Percentiles rank a stretch among this genome's conserved stretches.
These are phyloP conservation scores for Oryza longistaminata DNA, from an alignment of 176 grass and related monocot species.

Conservation along the genomic window DNA sequence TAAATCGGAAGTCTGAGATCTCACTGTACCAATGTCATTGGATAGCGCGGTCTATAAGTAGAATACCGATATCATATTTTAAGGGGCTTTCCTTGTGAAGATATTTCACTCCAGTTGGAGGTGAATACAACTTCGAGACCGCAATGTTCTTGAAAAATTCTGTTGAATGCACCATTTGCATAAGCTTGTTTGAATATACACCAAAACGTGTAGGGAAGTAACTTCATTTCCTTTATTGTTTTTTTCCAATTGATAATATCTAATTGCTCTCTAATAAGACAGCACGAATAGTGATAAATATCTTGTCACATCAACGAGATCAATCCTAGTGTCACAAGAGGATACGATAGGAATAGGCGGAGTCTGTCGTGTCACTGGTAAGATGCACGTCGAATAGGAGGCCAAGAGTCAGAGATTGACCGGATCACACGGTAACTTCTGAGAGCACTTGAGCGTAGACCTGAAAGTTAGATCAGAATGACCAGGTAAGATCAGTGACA, in stretches of 20 bases:
- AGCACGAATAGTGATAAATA: constrained; percentile 85
- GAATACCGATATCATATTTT: constrained; percentile 82
- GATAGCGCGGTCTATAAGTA: too few species aligned
- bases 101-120: constrained; percentile 93
- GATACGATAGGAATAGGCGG: constrained; percentile 68
- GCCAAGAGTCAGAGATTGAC: too few species aligned
- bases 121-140: constrained; percentile 81
- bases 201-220: constrained; percentile 69
- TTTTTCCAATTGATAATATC: constrained; percentile 54
- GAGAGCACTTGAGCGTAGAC: too few species aligned
- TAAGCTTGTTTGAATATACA: constrained; percentile 90
- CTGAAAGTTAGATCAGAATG: constrained; percentile 55
- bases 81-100: constrained; percentile 88
- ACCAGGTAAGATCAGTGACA: constrained; percentile 17
- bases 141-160: constrained; percentile 64
- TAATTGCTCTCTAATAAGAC: constrained; percentile 85
- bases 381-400: too few species aligned
- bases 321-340: constrained; percentile 55
- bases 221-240: constrained; percentile 30
- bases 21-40: too few species aligned
- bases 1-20: too few species aligned
- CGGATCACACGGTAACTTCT: too few species aligned
- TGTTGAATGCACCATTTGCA: constrained; percentile 89
- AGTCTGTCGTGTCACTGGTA: too few species aligned
- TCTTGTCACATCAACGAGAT: constrained; percentile 91